Percentiles rank a stretch among this genome's conserved stretches.
Conservation (phyloP, 345 rosid genomes). For the Balakata baccata region DNA sequence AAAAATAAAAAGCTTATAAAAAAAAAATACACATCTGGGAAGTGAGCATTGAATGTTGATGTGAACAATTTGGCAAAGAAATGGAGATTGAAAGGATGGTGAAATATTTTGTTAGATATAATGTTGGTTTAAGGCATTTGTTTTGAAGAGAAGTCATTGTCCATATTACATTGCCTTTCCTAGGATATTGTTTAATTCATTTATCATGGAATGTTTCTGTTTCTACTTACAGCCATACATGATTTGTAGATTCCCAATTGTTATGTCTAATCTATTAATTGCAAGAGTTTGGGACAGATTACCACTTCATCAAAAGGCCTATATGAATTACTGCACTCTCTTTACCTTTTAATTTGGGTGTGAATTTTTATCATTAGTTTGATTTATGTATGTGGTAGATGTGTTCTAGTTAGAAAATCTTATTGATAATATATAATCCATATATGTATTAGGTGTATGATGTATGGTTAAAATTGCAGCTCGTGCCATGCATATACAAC, state of each 20-base stretch:
- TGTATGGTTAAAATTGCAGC: not conserved
- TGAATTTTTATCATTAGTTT: too few relatives aligned
- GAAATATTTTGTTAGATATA: constrained; percentile 17
- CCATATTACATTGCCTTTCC: constrained; percentile 18
- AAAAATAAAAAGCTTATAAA: too few relatives aligned
- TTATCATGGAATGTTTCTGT: constrained; percentile 6
- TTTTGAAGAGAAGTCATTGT: constrained; percentile 10
- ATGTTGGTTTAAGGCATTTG: constrained; percentile 14
- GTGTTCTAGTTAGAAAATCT: too few relatives aligned
- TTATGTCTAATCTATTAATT: constrained; percentile 2
- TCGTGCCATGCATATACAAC: too few relatives aligned
- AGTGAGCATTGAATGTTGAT: constrained; percentile 17
- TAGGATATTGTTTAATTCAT: not conserved
- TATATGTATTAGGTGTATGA: too few relatives aligned
- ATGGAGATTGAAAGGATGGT: constrained; percentile 14
- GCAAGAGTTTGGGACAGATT: not conserved
- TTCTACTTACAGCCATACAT: constrained; percentile 13
- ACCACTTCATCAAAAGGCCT: not conserved
- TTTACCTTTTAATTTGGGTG: too few relatives aligned
- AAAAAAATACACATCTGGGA: constrained; percentile 7
- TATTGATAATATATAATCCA: too few relatives aligned
- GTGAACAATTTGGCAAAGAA: constrained; percentile 15
- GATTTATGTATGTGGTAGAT: too few relatives aligned
- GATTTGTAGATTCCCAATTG: not conserved
- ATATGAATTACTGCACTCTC: not conserved